phyloP scores from a whole-genome alignment of 352 stramenopile genomes.

The Globisporangium camurandrum region DNA sequence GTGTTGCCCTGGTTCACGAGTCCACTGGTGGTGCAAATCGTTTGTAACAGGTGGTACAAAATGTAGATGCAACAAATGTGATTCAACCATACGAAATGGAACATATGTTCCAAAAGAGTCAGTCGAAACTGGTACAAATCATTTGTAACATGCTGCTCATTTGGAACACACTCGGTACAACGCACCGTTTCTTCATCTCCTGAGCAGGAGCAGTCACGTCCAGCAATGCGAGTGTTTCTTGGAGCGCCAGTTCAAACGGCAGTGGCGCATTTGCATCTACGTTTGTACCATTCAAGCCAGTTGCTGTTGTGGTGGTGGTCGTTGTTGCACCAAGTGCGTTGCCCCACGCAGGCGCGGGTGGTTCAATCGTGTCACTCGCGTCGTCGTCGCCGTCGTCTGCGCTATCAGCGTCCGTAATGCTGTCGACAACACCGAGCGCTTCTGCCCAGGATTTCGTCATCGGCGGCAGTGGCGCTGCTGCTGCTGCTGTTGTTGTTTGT shows the following conservation, averaged over 20 bases:
- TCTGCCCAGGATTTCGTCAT: slow-evolving; percentile 56
- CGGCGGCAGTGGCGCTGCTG: background rate
- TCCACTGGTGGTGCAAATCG: slow-evolving; percentile 22
- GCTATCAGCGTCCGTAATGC: too few relatives aligned
- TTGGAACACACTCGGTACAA: too few relatives aligned
- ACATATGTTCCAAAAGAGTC: too few relatives aligned
- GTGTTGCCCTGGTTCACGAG: slow-evolving; percentile 84
- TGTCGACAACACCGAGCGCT: slow-evolving; percentile 36
- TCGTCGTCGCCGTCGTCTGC: slow-evolving; percentile 12
- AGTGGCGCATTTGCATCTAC: slow-evolving; percentile 13
- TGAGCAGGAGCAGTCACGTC: slow-evolving; percentile 53
- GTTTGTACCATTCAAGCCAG: too few relatives aligned
- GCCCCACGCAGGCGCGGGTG: slow-evolving; percentile 17
- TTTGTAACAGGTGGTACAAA: too few relatives aligned
- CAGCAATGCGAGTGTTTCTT: slow-evolving; percentile 43
- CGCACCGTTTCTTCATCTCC: slow-evolving; percentile 79
- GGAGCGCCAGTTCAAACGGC: slow-evolving; percentile 59
- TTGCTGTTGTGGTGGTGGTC: background rate
- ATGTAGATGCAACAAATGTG: too few relatives aligned
- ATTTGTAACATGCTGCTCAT: too few relatives aligned
- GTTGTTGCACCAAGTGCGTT: slow-evolving; percentile 10
- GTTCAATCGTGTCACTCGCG: too few relatives aligned
- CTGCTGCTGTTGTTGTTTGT: slow-evolving; percentile 5
- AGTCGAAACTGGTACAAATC: too few relatives aligned
- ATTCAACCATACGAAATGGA: too few relatives aligned